A percentile compares a stretch with the other conserved stretches of the same genome.
phyloP scores from a whole-genome alignment of 176 grass and related monocot genomes.

The Eleusine indica region DNA sequence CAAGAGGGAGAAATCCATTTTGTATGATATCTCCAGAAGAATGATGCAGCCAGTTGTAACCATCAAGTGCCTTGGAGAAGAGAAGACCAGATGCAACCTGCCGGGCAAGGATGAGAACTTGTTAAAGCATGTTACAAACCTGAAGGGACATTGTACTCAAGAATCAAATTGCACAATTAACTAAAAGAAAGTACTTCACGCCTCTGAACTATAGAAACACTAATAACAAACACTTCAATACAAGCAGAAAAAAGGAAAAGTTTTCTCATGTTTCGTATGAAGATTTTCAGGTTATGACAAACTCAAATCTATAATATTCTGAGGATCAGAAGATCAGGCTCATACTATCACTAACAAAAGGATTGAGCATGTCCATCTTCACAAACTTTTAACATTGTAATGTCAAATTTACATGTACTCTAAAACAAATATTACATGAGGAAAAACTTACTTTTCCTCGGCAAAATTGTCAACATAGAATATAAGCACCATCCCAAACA shows the following conservation, averaged over 20 bases:
- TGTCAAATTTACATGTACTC: not conserved
- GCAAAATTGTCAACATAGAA: constrained; percentile 93
- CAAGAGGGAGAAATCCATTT: constrained; percentile 89
- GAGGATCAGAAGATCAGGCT: not conserved
- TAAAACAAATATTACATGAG: not conserved
- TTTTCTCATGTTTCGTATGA: not conserved
- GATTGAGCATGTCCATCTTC: not conserved
- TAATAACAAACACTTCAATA: constrained; percentile 17
- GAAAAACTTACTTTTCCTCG: constrained; percentile 79
- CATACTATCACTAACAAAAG: not conserved
- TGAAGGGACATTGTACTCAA: not conserved
- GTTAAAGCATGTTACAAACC: constrained; percentile 15
- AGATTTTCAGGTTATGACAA: constrained; percentile 13
- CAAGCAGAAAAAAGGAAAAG: not conserved
- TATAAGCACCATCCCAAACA: constrained; percentile 91
- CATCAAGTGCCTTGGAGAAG: constrained; percentile 95
- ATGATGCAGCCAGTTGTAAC: constrained; percentile 80
- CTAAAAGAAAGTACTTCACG: constrained; percentile 8
- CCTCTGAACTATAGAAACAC: not conserved
- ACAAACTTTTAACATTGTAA: not conserved
- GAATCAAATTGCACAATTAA: constrained; percentile 21
- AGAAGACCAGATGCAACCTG: constrained; percentile 97
- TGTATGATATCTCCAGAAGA: constrained; percentile 79
- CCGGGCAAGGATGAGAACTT: constrained; percentile 19
- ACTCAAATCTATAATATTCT: constrained; percentile 20